Conservation (phyloP, 2,329 filamentous ascomycete genomes). For the Zasmidium citrigriseum region DNA sequence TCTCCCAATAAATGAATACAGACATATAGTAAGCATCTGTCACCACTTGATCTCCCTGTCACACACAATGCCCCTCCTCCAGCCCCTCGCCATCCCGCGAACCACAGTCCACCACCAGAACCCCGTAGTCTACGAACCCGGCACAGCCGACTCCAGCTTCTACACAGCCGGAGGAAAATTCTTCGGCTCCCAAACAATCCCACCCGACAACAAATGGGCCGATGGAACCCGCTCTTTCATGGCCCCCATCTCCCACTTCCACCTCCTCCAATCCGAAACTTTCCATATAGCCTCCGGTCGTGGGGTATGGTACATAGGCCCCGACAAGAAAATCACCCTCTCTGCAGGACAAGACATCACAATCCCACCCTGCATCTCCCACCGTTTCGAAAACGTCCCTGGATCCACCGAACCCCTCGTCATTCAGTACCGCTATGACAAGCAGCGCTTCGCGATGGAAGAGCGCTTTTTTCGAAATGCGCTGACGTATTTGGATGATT, state of each 20-base stretch:
- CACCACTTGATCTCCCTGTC: background rate
- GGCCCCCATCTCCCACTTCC: conserved; percentile 17
- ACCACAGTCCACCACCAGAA: background rate
- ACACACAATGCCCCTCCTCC: background rate
- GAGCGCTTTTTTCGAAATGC: conserved; percentile 18
- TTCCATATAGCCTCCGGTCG: conserved; percentile 19
- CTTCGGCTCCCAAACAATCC: conserved; percentile 15
- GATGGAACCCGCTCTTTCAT: conserved; percentile 17
- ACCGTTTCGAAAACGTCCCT: conserved; percentile 17
- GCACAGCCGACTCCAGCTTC: background rate
- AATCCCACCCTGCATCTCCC: conserved; percentile 12
- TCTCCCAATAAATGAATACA: background rate
- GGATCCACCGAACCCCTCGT: conserved; percentile 12
- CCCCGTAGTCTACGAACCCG: background rate
- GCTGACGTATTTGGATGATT: conserved; percentile 19
- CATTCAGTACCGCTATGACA: conserved; percentile 17
- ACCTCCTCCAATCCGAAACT: conserved; percentile 20
- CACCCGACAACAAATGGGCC: conserved; percentile 14
- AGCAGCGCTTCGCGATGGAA: conserved; percentile 19
- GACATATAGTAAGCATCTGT: background rate
- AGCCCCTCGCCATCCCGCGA: background rate
- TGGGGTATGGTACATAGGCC: conserved; percentile 16
- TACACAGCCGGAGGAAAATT: background rate
- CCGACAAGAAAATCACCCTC: conserved; percentile 11
- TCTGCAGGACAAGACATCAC: conserved; percentile 13